A percentile compares a stretch with the other conserved stretches of the same genome.
Conservation (phyloP, 805 yeast species). For the Wickerhamomyces strasburgensis region DNA sequence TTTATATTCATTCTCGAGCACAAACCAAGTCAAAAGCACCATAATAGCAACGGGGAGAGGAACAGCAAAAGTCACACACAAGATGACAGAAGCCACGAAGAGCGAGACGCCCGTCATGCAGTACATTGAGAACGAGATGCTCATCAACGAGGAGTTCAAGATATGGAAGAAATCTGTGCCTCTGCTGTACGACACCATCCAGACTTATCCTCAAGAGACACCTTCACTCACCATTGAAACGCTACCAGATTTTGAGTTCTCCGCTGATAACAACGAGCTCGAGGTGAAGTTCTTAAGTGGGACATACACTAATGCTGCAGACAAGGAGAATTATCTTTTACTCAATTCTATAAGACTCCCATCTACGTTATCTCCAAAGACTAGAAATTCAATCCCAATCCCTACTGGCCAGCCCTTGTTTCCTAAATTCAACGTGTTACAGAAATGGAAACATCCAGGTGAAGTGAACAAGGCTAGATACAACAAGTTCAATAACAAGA, state of each 20-base stretch:
- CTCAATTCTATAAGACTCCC: conserved; percentile 35
- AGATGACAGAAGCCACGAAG: background rate
- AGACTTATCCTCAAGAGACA: conserved; percentile 51
- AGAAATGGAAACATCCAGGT: conserved; percentile 48
- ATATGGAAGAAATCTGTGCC: conserved; percentile 85
- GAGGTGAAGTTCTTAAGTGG: conserved; percentile 42
- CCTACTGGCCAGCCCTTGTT: conserved; percentile 29
- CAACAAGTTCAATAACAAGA: conserved; percentile 26
- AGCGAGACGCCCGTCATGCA: conserved; percentile 20
- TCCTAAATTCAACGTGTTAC: conserved; percentile 33
- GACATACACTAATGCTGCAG: conserved; percentile 37
- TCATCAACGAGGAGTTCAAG: conserved; percentile 70
- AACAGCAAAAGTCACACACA: too few relatives aligned
- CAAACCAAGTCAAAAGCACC: too few relatives aligned
- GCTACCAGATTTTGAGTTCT: conserved; percentile 35
- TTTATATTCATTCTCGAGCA: too few relatives aligned
- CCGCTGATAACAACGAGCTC: conserved; percentile 27
- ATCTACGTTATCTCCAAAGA: conserved; percentile 39
- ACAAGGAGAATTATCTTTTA: conserved; percentile 39
- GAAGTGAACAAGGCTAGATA: conserved; percentile 61
- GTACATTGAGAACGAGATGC: conserved; percentile 54
- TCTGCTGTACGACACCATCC: conserved; percentile 62
- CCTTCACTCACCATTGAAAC: conserved; percentile 59
- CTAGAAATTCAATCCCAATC: conserved; percentile 19
- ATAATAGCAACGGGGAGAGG: too few relatives aligned